Percentiles rank a stretch among this genome's conserved stretches.
phyloP scores from a whole-genome alignment of 2,329 filamentous ascomycete genomes.

The Neurospora sp. region DNA sequence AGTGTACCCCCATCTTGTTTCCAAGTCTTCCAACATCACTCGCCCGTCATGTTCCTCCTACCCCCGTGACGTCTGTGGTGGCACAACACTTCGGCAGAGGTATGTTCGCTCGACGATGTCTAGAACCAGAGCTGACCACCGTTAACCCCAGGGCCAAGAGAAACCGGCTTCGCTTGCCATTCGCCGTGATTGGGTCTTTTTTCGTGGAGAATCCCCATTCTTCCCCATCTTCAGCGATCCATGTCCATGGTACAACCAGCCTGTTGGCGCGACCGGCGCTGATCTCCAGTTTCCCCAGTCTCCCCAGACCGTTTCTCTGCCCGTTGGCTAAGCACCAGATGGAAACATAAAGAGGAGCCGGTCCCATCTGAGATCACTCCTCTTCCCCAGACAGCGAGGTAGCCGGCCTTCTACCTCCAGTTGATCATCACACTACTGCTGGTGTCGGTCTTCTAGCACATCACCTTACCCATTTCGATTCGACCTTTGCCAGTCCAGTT shows the following conservation, averaged over 20 bases:
- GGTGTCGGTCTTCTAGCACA: not conserved
- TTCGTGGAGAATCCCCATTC: not conserved
- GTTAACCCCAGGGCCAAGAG: not conserved
- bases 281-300: not conserved
- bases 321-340: not conserved
- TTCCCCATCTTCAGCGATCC: not conserved
- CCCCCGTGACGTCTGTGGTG: not conserved
- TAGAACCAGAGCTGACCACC: not conserved
- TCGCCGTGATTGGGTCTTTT: not conserved
- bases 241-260: not conserved
- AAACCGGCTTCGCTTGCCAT: not conserved
- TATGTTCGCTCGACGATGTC: not conserved
- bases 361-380: not conserved
- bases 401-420: not conserved
- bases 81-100: not conserved
- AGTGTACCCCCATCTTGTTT: not conserved
- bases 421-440: not conserved
- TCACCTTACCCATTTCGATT: not conserved
- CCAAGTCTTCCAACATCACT: not conserved
- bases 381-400: not conserved
- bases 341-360: not conserved
- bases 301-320: not conserved
- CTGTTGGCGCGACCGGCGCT: not conserved
- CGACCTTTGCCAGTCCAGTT: not conserved
- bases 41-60: not conserved